A percentile compares a stretch with the other conserved stretches of the same genome.
phyloP scores from a whole-genome alignment of 768 basidiomycete species.

The Russula olivacea region DNA sequence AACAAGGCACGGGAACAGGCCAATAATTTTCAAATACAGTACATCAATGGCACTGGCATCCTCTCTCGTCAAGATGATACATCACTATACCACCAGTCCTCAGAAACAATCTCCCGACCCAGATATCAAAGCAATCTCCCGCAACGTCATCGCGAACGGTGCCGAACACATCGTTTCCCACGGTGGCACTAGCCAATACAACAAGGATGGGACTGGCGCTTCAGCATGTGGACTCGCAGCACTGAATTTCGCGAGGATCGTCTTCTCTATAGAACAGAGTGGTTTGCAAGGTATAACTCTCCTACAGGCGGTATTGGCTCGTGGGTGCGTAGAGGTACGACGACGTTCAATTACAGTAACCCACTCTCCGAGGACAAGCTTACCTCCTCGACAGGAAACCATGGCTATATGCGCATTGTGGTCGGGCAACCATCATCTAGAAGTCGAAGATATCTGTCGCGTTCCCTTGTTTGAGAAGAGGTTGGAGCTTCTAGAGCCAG shows the following conservation, averaged over 20 bases:
- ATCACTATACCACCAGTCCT: not conserved
- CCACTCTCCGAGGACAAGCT: not conserved
- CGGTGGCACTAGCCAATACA: constrained; percentile 52
- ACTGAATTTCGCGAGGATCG: constrained; percentile 54
- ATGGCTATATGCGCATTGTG: constrained; percentile 52
- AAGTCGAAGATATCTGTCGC: constrained; percentile 47
- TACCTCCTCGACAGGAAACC: constrained; percentile 40
- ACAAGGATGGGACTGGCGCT: constrained; percentile 32
- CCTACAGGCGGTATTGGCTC: constrained; percentile 33
- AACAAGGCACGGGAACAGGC: too few species aligned
- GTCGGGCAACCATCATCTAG: constrained; percentile 48
- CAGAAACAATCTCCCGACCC: not conserved
- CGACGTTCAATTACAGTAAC: not conserved
- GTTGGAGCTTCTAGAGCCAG: constrained; percentile 33
- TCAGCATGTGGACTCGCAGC: constrained; percentile 65
- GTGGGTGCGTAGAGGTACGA: constrained; percentile 36
- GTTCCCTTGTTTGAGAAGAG: constrained; percentile 45
- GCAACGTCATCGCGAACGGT: constrained; percentile 19
- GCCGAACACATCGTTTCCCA: constrained; percentile 40
- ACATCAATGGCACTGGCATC: not conserved
- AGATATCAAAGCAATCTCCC: not conserved
- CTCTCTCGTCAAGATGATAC: constrained; percentile 32
- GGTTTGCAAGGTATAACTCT: constrained; percentile 31
- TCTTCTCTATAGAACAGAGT: constrained; percentile 37
- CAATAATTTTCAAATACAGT: not conserved